Conservation (phyloP, 805 yeast genomes). For the Jamesozyma jinghongensis region DNA sequence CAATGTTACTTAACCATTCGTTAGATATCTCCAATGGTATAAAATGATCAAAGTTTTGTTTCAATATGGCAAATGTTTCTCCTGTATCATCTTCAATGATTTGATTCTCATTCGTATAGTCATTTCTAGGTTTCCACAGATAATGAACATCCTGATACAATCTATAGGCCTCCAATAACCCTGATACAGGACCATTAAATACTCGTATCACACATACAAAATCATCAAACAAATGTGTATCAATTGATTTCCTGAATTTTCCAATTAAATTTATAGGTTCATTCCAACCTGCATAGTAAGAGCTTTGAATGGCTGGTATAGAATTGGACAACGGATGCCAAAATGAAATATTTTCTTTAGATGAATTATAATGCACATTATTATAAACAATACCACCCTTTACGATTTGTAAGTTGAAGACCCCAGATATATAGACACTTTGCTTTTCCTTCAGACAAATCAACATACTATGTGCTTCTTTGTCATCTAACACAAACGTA, state of each 20-base stretch:
- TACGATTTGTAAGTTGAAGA: constrained; percentile 20
- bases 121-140: constrained; percentile 18
- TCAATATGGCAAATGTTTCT: constrained; percentile 11
- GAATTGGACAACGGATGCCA: constrained; percentile 27
- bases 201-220: constrained; percentile 19
- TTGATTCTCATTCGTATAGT: neutral
- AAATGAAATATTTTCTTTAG: constrained; percentile 11
- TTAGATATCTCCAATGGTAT: constrained; percentile 12
- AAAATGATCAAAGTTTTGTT: constrained; percentile 7
- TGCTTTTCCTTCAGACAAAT: constrained; percentile 22
- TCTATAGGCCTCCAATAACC: constrained; percentile 10
- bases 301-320: constrained; percentile 22
- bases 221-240: constrained; percentile 9
- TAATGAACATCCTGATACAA: constrained; percentile 15
- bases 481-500: constrained; percentile 8
- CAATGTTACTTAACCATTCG: constrained; percentile 19
- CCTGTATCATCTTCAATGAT: neutral
- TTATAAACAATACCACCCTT: constrained; percentile 29
- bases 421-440: constrained; percentile 20
- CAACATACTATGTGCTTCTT: constrained; percentile 6
- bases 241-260: constrained; percentile 6
- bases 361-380: constrained; percentile 25
- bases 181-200: constrained; percentile 8
- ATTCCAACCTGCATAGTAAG: constrained; percentile 29
- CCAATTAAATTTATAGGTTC: constrained; percentile 11